These are phyloP conservation scores for Colletotrichum graminicola DNA, from an alignment of 2,329 filamentous ascomycete species.

Conservation along the genomic window DNA sequence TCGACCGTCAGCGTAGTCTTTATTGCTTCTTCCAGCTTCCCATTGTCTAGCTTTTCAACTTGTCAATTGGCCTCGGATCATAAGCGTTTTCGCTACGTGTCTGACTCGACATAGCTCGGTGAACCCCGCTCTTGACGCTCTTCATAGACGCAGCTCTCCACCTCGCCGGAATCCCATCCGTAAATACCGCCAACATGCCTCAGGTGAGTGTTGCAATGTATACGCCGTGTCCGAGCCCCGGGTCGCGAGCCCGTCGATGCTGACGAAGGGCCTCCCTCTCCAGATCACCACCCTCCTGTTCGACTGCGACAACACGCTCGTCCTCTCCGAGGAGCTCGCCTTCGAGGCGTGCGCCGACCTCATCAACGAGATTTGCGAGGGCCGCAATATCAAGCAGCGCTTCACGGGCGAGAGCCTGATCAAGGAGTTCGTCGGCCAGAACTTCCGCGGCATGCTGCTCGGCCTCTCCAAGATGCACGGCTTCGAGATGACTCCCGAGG, in stretches of 20 bases:
- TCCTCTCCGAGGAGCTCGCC: conserved; percentile 89
- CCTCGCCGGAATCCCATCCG: conserved; percentile 6
- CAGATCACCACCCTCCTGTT: conserved; percentile 80
- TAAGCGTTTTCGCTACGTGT: conserved; percentile 9
- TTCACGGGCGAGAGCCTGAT: conserved; percentile 87
- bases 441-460: conserved; percentile 92
- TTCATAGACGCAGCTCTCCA: conserved; percentile 9
- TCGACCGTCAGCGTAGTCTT: conserved; percentile 4
- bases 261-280: background rate
- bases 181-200: conserved; percentile 50
- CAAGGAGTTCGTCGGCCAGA: conserved; percentile 90
- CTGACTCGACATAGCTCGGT: conserved; percentile 1
- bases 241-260: background rate
- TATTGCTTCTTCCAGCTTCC: background rate
- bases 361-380: conserved; percentile 85
- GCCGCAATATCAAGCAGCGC: conserved; percentile 70
- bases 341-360: conserved; percentile 93
- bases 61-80: conserved; percentile 27
- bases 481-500: conserved; percentile 76
- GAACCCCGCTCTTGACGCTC: conserved; percentile 14
- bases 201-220: conserved; percentile 45
- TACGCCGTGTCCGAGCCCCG: background rate
- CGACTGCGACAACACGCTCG: conserved; percentile 91
- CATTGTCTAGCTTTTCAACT: background rate
- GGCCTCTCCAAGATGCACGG: conserved; percentile 80